Base-by-base conservation (phyloP, 225 moss, liverwort and hornwort genomes). In the Pleurozium schreberi region DNA sequence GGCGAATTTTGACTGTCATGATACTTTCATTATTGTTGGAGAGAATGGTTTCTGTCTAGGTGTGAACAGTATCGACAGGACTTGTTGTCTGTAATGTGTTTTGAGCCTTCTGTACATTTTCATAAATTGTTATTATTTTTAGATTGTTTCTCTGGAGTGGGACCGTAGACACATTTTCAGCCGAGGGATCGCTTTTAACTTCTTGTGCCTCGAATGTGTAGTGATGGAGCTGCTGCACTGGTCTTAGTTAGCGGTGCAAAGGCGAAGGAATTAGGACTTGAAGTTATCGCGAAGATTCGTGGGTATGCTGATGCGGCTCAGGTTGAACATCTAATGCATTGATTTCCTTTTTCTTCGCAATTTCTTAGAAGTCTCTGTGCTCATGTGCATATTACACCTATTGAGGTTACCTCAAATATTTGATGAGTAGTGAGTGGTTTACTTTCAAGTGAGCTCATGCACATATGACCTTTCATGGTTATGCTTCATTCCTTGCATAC, bases 281-380 rank as follows among this genome's bases (percentile, higher is more conserved):
- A 93, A 85, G 92, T 95, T 25, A 96, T 99, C 81, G 98, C 98
- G 53, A 99, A 96, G 93, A 93, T 99, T 59, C 91, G 93, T 88
- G 97, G 98, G n/a, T 97, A 94, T 93, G 98, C 97, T 59, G 98
- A 99, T 94, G 98, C 97, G 82, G 96, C 96, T 28, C 98, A 97
- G 97, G 97, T 97, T 91, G 53, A 59, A 69, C 38, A 67, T 73
- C 85, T 77, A 52, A 28, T 78, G 12, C 75, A 63, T 34, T 82
- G 16, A 27, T 64, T 81, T 58, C 8, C 8, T 31, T 50, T 65
- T 86, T 71, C 43, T 80, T 47, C 68, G 22, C 55, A 42, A 52
- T 64, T 43, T 83, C 76, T 73, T 85, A 75, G 38, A 49, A 66
- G 27, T 9, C 74, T 59, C 64, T 71, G 71, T 55, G 80, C 52